A percentile compares a stretch with the other conserved stretches of the same genome.
Conservation (phyloP, 1,284 basidiomycete genomes). For the Earliella scabrosa region DNA sequence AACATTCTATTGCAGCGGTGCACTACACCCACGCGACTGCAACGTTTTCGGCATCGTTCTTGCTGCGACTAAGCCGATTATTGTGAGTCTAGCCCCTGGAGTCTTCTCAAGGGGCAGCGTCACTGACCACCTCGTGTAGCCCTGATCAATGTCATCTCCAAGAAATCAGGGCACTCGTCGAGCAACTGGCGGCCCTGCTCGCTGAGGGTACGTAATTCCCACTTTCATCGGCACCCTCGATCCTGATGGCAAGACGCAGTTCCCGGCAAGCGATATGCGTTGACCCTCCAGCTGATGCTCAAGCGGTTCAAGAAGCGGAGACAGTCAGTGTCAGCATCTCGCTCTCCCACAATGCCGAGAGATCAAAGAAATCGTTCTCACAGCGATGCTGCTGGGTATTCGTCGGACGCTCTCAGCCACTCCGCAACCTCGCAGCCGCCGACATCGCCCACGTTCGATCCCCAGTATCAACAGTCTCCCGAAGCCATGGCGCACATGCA, state of each 20-base stretch:
- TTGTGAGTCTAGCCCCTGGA: conserved; percentile 59
- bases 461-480: conserved; percentile 30
- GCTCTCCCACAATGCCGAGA: conserved; percentile 60
- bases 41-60: conserved; percentile 89
- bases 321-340: conserved; percentile 56
- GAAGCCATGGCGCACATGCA: conserved; percentile 30
- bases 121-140: conserved; percentile 41
- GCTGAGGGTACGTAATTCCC: conserved; percentile 60
- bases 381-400: conserved; percentile 30
- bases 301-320: conserved; percentile 73
- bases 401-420: conserved; percentile 27
- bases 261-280: conserved; percentile 87
- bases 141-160: conserved; percentile 83
- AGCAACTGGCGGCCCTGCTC: conserved; percentile 76
- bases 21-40: conserved; percentile 92
- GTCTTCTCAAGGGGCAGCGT: conserved; percentile 1
- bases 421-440: conserved; percentile 30
- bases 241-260: conserved; percentile 48
- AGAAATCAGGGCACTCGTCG: conserved; percentile 78
- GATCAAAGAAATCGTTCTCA: conserved; percentile 39
- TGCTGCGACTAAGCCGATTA: conserved; percentile 82
- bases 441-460: conserved; percentile 37
- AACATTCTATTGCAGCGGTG: conserved; percentile 58
- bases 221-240: conserved; percentile 12
- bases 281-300: conserved; percentile 86